Evolutionary conservation across 352 stramenopile genomes (phyloP), one percentile per base, ranked within the genome.

Genomic region (Sclerospora graminicola): DNA sequence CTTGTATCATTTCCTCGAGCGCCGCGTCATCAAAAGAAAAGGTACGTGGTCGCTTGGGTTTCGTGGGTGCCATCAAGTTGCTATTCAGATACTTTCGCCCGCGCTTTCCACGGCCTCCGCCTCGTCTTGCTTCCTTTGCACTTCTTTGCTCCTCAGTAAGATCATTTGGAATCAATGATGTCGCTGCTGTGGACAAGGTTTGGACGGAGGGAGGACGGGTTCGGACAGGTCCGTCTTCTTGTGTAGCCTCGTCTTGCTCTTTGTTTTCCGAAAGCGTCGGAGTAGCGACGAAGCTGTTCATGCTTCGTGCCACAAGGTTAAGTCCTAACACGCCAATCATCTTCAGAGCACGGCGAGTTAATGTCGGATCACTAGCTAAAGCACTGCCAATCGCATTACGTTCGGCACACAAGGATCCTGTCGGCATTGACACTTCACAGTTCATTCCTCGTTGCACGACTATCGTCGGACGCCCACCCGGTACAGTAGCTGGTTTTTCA

Each of bases 371-470:
- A 28, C 64, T 79, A 2, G 95, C 95, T n/a, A 99, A 58, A 2
- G 95, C 95, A 37, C 85, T 97, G 38, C 95, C 95, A 60, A 99
- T 99, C 1, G 95, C 95, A 51, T 98, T 98, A 14, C 96, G 79
- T 69, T 99, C 96, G 2, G 95, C 89, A 63, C 94, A 98, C 11
- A 98, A 77, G 28, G 86, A 97, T 1, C 94, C 83, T 20, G 88
- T 97, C n/a, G 88, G 88, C 90, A 97, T 97, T 16, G 79, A 95
- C 26, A 98, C 95, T 64, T 99, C 96, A 73, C 98, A 98, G 70
- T 99, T 99, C 59, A 97, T 98, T 24, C 95, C 96, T 44, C 95
- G 81, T 48, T 98, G 96, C 32, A 97, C 66, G 19, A 88, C 58
- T 7, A 87, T 53, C 15, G 39, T 57, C 16, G 58, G 45, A 5